phyloP scores from a whole-genome alignment of 148 eudicot genomes.

The Arbutus unedo region DNA sequence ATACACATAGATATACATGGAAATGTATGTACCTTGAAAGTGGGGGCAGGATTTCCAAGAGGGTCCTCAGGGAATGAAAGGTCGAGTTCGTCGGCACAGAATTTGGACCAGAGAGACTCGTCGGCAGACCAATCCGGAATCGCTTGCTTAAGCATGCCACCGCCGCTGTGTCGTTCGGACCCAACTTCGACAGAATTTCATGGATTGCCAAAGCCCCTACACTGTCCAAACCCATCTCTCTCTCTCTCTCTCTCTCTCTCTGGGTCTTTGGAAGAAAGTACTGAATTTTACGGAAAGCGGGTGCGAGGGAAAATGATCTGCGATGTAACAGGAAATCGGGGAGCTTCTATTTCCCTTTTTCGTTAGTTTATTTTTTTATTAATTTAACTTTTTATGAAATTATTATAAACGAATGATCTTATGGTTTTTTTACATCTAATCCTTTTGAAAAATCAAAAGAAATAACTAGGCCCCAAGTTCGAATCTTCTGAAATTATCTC shows the following conservation, averaged over 20 bases:
- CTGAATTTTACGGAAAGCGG: neutral
- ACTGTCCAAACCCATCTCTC: constrained; percentile 36
- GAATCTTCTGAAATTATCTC: too few relatives aligned
- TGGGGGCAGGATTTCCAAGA: constrained; percentile 43
- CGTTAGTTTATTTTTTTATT: too few relatives aligned
- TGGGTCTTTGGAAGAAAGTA: neutral
- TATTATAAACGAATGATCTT: too few relatives aligned
- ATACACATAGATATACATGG: neutral
- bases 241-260: constrained; percentile 7
- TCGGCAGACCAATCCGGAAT: constrained; percentile 59
- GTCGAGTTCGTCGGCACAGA: constrained; percentile 48
- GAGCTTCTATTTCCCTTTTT: too few relatives aligned
- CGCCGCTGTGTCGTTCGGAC: constrained; percentile 44
- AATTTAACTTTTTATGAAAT: too few relatives aligned
- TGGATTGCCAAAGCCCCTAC: constrained; percentile 53
- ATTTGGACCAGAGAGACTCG: constrained; percentile 57
- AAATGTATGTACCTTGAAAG: constrained; percentile 48
- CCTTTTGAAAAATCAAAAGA: too few relatives aligned
- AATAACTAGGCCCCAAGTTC: too few relatives aligned
- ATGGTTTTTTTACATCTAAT: too few relatives aligned
- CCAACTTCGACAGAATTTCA: constrained; percentile 56
- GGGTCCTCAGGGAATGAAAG: constrained; percentile 62
- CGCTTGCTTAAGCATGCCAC: constrained; percentile 43
- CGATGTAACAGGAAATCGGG: neutral
- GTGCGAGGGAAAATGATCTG: neutral